Percentiles rank a stretch among this genome's conserved stretches.
Conservation (phyloP, 139 green algal species). For the Spirogloea muscicola region DNA sequence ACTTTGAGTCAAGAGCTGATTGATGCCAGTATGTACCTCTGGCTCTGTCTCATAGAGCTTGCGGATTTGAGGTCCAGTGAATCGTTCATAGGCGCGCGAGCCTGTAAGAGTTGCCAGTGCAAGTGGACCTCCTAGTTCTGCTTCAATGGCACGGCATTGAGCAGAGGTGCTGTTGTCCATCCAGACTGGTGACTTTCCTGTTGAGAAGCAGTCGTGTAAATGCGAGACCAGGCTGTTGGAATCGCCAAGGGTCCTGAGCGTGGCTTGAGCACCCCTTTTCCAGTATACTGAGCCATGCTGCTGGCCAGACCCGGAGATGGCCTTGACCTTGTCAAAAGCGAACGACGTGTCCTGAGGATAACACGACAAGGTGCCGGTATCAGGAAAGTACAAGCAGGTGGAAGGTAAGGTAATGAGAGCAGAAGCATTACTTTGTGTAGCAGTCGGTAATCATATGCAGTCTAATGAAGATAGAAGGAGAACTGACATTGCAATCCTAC, state of each 20-base stretch:
- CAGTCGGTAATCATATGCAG: no score
- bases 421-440: no score
- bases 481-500: no score
- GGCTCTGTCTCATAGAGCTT: conserved; percentile 24
- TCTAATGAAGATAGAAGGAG: no score
- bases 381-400: no score
- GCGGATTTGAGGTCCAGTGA: conserved; percentile 44
- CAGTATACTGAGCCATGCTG: conserved; percentile 49
- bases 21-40: no score
- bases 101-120: conserved; percentile 34
- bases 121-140: conserved; percentile 20
- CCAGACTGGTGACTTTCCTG: conserved; percentile 31
- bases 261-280: conserved; percentile 12
- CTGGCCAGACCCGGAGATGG: conserved; percentile 45
- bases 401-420: no score
- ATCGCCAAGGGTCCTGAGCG: background rate
- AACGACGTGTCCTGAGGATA: background rate
- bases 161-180: conserved; percentile 47
- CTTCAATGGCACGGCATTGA: conserved; percentile 36
- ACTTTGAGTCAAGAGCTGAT: no score
- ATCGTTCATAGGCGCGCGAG: conserved; percentile 42
- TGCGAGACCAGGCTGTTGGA: conserved; percentile 16
- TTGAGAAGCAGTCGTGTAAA: conserved; percentile 26
- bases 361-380: no score
- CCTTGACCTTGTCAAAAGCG: conserved; percentile 18